phyloP scores from a whole-genome alignment of 2,329 filamentous ascomycete genomes.

The Sphaerostilbella broomeana region DNA sequence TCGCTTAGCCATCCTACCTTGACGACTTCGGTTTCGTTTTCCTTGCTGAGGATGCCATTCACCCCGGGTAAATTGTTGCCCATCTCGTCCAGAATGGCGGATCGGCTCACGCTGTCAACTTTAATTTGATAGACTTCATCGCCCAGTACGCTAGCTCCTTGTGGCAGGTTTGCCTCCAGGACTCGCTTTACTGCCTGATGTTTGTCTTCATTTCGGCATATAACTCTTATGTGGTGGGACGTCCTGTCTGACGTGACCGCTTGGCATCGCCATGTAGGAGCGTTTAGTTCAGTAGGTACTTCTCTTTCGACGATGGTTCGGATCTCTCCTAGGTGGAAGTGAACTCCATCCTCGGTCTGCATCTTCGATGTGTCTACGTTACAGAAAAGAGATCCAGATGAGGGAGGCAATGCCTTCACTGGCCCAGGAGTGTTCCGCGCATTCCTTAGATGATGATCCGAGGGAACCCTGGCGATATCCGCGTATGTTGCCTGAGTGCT shows the following conservation, averaged over 20 bases:
- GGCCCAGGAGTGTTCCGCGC: background rate
- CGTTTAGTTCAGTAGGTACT: background rate
- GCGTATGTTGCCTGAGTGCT: background rate
- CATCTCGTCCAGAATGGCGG: constrained; percentile 17
- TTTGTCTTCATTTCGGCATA: background rate
- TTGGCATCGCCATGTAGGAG: background rate
- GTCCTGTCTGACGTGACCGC: background rate
- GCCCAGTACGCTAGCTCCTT: no score
- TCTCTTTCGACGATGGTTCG: background rate
- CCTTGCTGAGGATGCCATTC: constrained; percentile 16
- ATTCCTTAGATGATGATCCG: background rate
- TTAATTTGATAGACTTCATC: constrained; percentile 20
- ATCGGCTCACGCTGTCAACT: constrained; percentile 19
- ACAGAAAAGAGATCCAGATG: background rate
- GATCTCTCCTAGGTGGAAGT: background rate
- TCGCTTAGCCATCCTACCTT: constrained; percentile 23
- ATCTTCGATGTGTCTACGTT: background rate
- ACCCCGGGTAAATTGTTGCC: constrained; percentile 12
- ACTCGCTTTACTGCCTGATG: background rate
- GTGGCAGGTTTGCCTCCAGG: no score
- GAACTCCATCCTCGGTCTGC: background rate
- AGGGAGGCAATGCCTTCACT: background rate
- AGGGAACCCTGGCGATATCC: background rate
- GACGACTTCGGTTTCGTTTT: constrained; percentile 20
- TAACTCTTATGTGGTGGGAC: background rate